Evolutionary conservation across 805 yeast genomes (phyloP).

Genomic region (Candida namnaoensis): DNA sequence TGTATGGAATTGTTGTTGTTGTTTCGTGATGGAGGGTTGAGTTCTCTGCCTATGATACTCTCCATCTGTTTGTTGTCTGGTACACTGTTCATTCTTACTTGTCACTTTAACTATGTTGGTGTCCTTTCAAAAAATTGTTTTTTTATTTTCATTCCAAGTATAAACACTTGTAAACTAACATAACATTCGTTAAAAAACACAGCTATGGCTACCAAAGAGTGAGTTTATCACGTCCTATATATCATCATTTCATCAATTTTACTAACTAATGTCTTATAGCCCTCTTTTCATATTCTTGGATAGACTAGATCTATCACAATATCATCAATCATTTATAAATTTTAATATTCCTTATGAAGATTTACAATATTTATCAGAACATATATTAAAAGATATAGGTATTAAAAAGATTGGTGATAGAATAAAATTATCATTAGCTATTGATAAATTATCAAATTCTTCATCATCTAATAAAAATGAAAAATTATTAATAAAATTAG

Average conservation of each 20-base stretch:
- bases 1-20: too few relatives aligned
- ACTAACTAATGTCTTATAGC: not conserved
- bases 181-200: not conserved
- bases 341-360: slow-evolving; percentile 14
- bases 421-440: slow-evolving; percentile 52
- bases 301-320: not conserved
- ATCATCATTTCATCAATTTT: not conserved
- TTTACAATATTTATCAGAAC: slow-evolving; percentile 37
- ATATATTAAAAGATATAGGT: slow-evolving; percentile 65
- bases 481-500: slow-evolving; percentile 3
- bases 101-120: too few relatives aligned
- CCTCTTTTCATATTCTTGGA: not conserved
- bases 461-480: slow-evolving; percentile 1
- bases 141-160: too few relatives aligned
- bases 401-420: slow-evolving; percentile 78
- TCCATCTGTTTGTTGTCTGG: too few relatives aligned
- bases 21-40: too few relatives aligned
- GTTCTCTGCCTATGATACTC: too few relatives aligned
- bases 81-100: too few relatives aligned
- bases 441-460: slow-evolving; percentile 29
- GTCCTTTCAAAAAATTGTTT: too few relatives aligned
- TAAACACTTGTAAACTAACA: not conserved
- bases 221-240: not conserved
- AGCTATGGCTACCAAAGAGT: not conserved
- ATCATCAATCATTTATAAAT: not conserved